These are phyloP conservation scores for Candida silvicultrix DNA, from an alignment of 805 yeast genomes.

Conservation along the genomic window DNA sequence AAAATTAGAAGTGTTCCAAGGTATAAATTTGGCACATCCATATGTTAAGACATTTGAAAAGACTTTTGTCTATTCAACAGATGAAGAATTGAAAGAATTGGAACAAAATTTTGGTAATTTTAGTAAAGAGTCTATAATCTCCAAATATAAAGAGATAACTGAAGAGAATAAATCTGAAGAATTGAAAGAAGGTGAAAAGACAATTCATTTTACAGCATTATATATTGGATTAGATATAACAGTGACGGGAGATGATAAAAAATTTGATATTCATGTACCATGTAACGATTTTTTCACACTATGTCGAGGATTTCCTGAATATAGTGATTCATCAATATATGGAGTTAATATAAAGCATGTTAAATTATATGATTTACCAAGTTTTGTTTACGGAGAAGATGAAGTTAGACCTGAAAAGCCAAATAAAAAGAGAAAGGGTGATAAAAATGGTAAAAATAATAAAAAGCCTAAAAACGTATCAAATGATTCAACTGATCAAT, in stretches of 20 bases:
- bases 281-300: conserved; percentile 82
- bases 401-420: conserved; percentile 68
- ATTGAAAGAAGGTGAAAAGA: conserved; percentile 24
- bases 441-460: conserved; percentile 28
- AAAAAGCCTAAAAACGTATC: conserved; percentile 29
- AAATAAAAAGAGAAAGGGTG: conserved; percentile 44
- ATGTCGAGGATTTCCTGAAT: conserved; percentile 71
- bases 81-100: conserved; percentile 50
- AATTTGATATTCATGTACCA: conserved; percentile 80
- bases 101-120: conserved; percentile 59
- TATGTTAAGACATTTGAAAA: conserved; percentile 70
- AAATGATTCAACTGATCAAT: not conserved
- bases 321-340: conserved; percentile 45
- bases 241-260: conserved; percentile 37
- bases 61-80: conserved; percentile 39
- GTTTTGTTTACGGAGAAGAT: conserved; percentile 75
- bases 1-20: conserved; percentile 72
- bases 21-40: conserved; percentile 84
- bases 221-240: conserved; percentile 68
- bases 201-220: conserved; percentile 63
- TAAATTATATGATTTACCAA: conserved; percentile 75
- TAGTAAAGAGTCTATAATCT: conserved; percentile 41
- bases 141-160: conserved; percentile 27
- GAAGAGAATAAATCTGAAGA: conserved; percentile 30
- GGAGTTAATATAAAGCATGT: conserved; percentile 66